A percentile compares a stretch with the other conserved stretches of the same genome.
These are phyloP conservation scores for Diplodia sapinea DNA, from an alignment of 2,329 filamentous ascomycete genomes.

Conservation along the genomic window DNA sequence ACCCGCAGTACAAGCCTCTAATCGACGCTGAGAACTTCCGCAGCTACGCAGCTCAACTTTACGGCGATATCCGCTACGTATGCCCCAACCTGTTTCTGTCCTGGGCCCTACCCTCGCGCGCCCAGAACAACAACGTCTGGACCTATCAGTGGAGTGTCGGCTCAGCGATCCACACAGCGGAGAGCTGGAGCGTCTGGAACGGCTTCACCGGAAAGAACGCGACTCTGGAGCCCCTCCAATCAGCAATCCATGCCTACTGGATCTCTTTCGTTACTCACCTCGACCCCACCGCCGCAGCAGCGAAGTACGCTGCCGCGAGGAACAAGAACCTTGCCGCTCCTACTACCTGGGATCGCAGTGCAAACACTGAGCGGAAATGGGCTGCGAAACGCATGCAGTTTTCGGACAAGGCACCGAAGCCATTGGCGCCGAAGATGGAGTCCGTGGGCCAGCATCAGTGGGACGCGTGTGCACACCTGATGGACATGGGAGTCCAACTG, in stretches of 20 bases:
- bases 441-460: conserved; percentile 9
- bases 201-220: conserved; percentile 39
- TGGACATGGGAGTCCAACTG: conserved; percentile 20
- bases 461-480: conserved; percentile 17
- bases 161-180: conserved; percentile 47
- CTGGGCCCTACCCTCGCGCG: conserved; percentile 35
- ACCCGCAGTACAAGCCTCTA: conserved; percentile 39
- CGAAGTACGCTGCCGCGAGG: background rate
- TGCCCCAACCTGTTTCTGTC: conserved; percentile 53
- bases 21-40: conserved; percentile 37
- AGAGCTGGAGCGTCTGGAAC: conserved; percentile 48
- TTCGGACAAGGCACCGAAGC: conserved; percentile 3
- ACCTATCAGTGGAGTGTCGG: conserved; percentile 58
- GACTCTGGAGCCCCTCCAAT: conserved; percentile 20
- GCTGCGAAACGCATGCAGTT: conserved; percentile 14
- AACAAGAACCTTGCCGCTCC: background rate
- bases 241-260: conserved; percentile 49
- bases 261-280: conserved; percentile 46
- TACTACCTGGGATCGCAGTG: background rate
- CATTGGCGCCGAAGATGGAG: conserved; percentile 26
- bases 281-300: conserved; percentile 15
- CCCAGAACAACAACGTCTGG: conserved; percentile 47
- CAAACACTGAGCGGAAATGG: conserved; percentile 1
- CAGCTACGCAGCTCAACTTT: conserved; percentile 48
- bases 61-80: conserved; percentile 58